Base-by-base conservation (phyloP, 129 eudicot species). In the Chrysanthemum seticuspe region DNA sequence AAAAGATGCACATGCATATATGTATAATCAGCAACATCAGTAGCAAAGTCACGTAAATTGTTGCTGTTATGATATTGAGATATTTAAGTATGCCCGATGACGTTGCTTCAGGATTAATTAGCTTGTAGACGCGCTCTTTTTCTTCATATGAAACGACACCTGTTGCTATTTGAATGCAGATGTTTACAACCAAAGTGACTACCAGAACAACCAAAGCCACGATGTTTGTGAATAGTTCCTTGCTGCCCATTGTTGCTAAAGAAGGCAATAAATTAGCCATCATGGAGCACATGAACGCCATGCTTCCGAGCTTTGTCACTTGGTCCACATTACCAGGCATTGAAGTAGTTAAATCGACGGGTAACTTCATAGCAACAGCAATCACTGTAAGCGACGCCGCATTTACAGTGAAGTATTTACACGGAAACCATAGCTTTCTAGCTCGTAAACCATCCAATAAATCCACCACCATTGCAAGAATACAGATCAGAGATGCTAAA, bases 221-320 rank as follows among this genome's bases (percentile, higher is more conserved):
- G 45, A 77, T 34, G 74, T 76, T 82, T 23, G 76, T 2, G 54
- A 82, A 13, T 60, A 82, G 70, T 53, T 69, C 73, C 23, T 34
- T 55, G 68, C 13, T 65, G 62, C 52, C 51, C 74, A 82, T 73
- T 23, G 79, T 49, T 16, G 78, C 72, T 50, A 77, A n/a, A 77
- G 82, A 77, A 51, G 82, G 82, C 65, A 82, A 36, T 12, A 71
- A 77, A 47, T 82, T 66, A 16, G 75, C 68, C 76, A 82, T 77
- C 25, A 72, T 36, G 44, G 72, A 66, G 67, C 67, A 65, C 81
- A 76, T 34, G 51, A 81, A 76, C 0, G 34, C 48, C 31, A 52
- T 21, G 60, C 85, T 76, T 31, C 75, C 71, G 4, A 76, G 66
- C 73, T 81, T 81, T 36, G 72, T 60, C 49, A 47, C 50, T 74